Percentiles rank a stretch among this genome's conserved stretches.
Conservation (phyloP, 2,329 filamentous ascomycete species). For the Sclerotinia nivalis region DNA sequence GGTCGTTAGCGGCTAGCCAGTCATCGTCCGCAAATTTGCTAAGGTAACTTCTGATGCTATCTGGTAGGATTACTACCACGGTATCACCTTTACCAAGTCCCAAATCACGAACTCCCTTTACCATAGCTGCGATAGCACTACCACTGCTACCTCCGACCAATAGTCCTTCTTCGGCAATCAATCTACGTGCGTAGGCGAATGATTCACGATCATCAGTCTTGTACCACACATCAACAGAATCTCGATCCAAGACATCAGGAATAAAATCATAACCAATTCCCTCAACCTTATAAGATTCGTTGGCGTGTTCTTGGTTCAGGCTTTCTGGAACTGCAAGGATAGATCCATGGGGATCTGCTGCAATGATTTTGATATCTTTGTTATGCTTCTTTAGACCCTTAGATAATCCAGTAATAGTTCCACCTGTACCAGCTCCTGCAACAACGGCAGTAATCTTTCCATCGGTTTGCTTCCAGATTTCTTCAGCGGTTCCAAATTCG, state of each 20-base stretch:
- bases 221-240: conserved; percentile 89
- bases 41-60: conserved; percentile 96
- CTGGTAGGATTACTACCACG: conserved; percentile 87
- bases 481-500: conserved; percentile 90
- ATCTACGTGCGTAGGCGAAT: conserved; percentile 82
- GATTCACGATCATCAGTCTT: conserved; percentile 94
- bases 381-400: conserved; percentile 87
- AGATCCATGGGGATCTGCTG: conserved; percentile 88
- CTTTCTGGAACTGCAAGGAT: conserved; percentile 80
- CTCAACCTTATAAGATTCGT: conserved; percentile 94
- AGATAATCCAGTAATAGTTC: conserved; percentile 89
- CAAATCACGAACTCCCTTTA: conserved; percentile 74
- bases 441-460: conserved; percentile 82
- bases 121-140: conserved; percentile 81
- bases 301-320: conserved; percentile 77
- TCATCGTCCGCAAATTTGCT: conserved; percentile 99
- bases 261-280: conserved; percentile 99
- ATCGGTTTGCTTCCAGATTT: conserved; percentile 89
- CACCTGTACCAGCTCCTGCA: conserved; percentile 91
- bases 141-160: conserved; percentile 92
- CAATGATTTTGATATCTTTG: conserved; percentile 79
- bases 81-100: conserved; percentile 80
- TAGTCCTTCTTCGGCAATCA: conserved; percentile 93
- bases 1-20: conserved; percentile 95
- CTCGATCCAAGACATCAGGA: conserved; percentile 84